Evolutionary conservation across 2,329 filamentous ascomycete species (phyloP).

Genomic region (Xylariaceae sp.): DNA sequence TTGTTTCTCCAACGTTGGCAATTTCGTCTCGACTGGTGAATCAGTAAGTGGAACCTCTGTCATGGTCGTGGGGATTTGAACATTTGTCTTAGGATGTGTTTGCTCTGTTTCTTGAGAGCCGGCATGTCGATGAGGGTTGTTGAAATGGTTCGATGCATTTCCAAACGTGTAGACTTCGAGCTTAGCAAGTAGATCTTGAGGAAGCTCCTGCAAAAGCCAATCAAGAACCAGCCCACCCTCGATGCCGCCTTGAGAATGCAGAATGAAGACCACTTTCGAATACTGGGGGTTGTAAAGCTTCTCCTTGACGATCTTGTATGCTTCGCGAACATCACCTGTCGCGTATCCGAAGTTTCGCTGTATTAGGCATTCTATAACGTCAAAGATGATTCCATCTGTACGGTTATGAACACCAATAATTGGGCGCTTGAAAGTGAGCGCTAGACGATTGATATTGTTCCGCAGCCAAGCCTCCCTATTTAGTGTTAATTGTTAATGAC

Average conservation of each 20-base stretch:
- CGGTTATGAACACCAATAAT: conserved; percentile 75
- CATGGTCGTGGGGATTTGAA: conserved; percentile 38
- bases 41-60: conserved; percentile 40
- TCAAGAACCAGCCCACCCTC: conserved; percentile 74
- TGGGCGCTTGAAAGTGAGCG: conserved; percentile 71
- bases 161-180: conserved; percentile 81
- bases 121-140: conserved; percentile 66
- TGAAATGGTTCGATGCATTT: conserved; percentile 79
- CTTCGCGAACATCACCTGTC: conserved; percentile 66
- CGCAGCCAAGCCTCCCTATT: conserved; percentile 66
- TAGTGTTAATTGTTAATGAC: neutral
- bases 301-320: conserved; percentile 64
- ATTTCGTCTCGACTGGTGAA: conserved; percentile 34
- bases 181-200: conserved; percentile 65
- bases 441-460: conserved; percentile 70
- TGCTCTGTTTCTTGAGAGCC: conserved; percentile 46
- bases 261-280: conserved; percentile 71
- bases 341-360: conserved; percentile 76
- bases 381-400: conserved; percentile 74
- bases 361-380: conserved; percentile 75
- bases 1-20: conserved; percentile 13
- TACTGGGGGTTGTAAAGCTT: conserved; percentile 63
- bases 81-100: conserved; percentile 38
- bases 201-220: conserved; percentile 74
- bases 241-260: conserved; percentile 79